These are phyloP conservation scores for Mallotus repandus DNA, from an alignment of 441 rosid species.

Conservation along the genomic window DNA sequence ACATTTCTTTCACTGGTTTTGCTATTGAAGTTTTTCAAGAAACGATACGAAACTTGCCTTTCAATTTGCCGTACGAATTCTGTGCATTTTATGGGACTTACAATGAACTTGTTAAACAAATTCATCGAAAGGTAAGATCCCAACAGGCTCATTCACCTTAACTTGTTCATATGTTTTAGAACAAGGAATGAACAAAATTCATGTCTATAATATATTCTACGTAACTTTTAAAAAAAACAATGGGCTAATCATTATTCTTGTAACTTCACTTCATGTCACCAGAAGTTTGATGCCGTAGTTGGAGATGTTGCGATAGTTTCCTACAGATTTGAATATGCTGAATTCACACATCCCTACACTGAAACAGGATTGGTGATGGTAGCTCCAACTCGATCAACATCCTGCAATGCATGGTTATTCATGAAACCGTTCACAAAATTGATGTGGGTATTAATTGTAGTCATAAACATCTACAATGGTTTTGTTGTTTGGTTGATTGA, in stretches of 20 bases:
- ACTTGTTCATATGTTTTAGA: too few relatives aligned
- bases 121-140: slow-evolving; percentile 21
- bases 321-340: slow-evolving; percentile 19
- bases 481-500: slow-evolving; percentile 39
- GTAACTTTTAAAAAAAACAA: too few relatives aligned
- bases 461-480: slow-evolving; percentile 30
- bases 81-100: not conserved
- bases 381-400: slow-evolving; percentile 11
- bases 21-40: slow-evolving; percentile 23
- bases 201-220: too few relatives aligned
- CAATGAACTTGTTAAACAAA: slow-evolving; percentile 15
- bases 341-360: slow-evolving; percentile 30
- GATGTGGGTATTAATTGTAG: slow-evolving; percentile 30
- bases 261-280: not conserved
- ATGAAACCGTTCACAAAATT: slow-evolving; percentile 33
- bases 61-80: slow-evolving; percentile 6
- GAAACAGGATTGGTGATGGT: slow-evolving; percentile 27
- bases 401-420: slow-evolving; percentile 28
- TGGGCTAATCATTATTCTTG: not conserved
- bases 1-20: slow-evolving; percentile 11
- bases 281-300: slow-evolving; percentile 23
- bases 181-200: too few relatives aligned
- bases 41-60: slow-evolving; percentile 14
- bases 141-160: not conserved
- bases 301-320: slow-evolving; percentile 26